phyloP scores from a whole-genome alignment of 257 asterid species.

The Primulina huaijiensis region DNA sequence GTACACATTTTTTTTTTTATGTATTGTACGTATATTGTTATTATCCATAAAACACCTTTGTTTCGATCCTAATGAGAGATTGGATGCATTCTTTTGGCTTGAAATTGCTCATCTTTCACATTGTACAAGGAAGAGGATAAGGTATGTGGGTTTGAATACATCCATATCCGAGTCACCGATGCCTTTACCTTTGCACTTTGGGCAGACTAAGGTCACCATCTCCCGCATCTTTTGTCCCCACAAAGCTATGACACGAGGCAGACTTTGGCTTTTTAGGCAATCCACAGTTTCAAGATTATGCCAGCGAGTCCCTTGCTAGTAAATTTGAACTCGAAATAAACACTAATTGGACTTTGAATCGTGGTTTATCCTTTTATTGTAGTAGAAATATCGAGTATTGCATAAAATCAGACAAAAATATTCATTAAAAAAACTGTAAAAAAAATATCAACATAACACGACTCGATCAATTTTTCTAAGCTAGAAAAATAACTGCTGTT shows the following conservation, averaged over 20 bases:
- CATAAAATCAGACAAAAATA: no score
- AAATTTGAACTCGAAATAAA: no score
- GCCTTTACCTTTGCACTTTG: slow-evolving; percentile 22
- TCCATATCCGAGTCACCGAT: slow-evolving; percentile 57
- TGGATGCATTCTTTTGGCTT: slow-evolving; percentile 33
- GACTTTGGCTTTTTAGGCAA: not conserved
- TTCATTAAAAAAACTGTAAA: no score
- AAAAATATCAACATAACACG: no score
- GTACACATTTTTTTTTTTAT: not conserved
- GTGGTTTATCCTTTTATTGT: no score
- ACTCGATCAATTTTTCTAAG: no score
- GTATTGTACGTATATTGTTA: not conserved
- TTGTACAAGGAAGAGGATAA: slow-evolving; percentile 36
- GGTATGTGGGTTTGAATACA: slow-evolving; percentile 32
- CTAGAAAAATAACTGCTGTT: no score
- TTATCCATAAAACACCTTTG: slow-evolving; percentile 5
- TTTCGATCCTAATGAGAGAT: slow-evolving; percentile 16
- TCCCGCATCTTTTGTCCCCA: slow-evolving; percentile 32
- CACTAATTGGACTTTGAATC: no score
- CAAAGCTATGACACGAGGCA: slow-evolving; percentile 27
- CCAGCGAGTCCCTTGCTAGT: not conserved
- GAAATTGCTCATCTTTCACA: slow-evolving; percentile 25
- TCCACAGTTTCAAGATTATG: slow-evolving; percentile 4
- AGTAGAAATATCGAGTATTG: no score
- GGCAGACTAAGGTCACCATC: slow-evolving; percentile 13